Base-by-base conservation (phyloP, 768 basidiomycete species). In the Phaeotremella fagi region DNA sequence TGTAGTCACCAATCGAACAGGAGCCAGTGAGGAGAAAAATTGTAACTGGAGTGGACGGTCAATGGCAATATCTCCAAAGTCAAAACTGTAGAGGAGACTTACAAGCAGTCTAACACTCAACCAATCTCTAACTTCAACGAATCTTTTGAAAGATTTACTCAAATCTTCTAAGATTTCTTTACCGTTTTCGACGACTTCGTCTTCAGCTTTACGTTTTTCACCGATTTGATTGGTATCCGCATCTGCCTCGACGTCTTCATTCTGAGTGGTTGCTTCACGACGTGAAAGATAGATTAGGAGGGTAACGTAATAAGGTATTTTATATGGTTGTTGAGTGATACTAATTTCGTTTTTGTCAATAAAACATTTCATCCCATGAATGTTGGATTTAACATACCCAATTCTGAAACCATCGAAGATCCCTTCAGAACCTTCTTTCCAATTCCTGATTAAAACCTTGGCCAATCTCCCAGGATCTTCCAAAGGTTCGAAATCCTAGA, bases 101-200 rank as follows among this genome's bases (percentile, higher is more conserved):
- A 94, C 91, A 60, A 86, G 86, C 68, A 91, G 79, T 56, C 92
- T 82, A 38, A 87, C 85, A 61, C 92, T 88, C 64, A 89, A 80
- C 94, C 92, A 97, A 49, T 87, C 83, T 24, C 90, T 77, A 58
- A 87, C 87, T 75, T 95, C 91, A 20, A 97, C 78, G 70, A 85
- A 89, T 2, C 82, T 80, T 64, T 90, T 88, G 71, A 97, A 95
- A 2, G 86, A 87, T 74, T 87, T 88, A 82, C 86, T 87, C 54
- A 91, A 85, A 68, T 98, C 90, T 60, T 91, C 86, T 18, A 94
- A 75, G 15, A 92, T 79, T 41, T 85, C 81, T 48, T 81, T 81
- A 1, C 88, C 87, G 0, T 87, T 18, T 76, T 78, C 68, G 15
- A 73, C 49, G 22, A 12, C 38, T 15, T 75, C 71, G 5, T 73